These are phyloP conservation scores for Stentor coeruleus DNA, from an alignment of 73 alveolate species.

Conservation along the genomic window DNA sequence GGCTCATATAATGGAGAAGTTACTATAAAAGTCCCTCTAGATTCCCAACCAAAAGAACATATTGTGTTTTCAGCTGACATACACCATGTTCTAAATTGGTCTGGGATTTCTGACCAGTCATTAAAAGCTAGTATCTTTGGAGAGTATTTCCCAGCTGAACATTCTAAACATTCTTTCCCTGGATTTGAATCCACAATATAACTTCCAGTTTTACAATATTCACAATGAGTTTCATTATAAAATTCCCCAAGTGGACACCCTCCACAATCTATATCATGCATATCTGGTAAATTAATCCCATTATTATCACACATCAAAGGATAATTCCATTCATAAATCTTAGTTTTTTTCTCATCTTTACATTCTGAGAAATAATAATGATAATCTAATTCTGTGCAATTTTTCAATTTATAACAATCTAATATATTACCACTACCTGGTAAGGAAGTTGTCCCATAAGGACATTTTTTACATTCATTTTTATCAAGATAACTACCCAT, in stretches of 20 bases:
- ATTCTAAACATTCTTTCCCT: neutral
- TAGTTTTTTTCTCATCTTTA: neutral
- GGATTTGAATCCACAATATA: neutral
- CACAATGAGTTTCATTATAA: neutral
- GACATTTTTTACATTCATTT: neutral
- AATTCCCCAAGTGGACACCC: neutral
- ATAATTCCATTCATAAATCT: neutral
- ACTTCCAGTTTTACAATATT: neutral
- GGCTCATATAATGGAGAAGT: neutral
- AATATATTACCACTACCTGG: neutral
- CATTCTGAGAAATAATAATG: neutral
- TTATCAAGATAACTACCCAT: neutral
- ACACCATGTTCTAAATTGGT: neutral
- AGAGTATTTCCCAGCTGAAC: constrained; percentile 3
- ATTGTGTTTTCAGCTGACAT: neutral
- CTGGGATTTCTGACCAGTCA: neutral
- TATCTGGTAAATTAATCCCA: neutral
- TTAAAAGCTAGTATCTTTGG: neutral
- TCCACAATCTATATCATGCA: neutral
- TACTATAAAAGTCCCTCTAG: constrained; percentile 14
- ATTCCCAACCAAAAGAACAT: constrained; percentile 11
- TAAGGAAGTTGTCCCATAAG: constrained; percentile 3
- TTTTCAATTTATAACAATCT: neutral
- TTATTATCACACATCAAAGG: constrained; percentile 3
- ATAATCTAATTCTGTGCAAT: neutral